Conservation (phyloP, 192 early-diverging fungal species). For the Podila horticola region DNA sequence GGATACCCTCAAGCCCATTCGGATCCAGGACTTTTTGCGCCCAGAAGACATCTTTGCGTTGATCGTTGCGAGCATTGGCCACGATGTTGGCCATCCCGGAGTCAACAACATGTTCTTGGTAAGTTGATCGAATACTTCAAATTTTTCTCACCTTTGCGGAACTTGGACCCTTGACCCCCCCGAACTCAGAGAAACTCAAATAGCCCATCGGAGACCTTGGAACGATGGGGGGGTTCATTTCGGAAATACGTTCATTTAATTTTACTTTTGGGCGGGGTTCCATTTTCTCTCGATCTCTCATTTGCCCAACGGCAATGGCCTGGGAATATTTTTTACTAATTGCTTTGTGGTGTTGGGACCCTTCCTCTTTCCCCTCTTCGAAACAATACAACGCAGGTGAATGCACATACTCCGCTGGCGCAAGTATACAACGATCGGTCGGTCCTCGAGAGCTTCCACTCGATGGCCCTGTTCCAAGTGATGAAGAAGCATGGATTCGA, state of each 20-base stretch:
- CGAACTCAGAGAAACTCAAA: too few relatives aligned
- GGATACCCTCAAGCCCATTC: conserved; percentile 34
- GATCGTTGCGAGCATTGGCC: conserved; percentile 79
- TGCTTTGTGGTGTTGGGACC: neutral
- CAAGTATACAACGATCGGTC: conserved; percentile 93
- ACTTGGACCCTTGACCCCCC: too few relatives aligned
- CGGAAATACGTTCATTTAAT: too few relatives aligned
- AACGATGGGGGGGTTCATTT: too few relatives aligned
- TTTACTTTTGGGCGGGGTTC: too few relatives aligned
- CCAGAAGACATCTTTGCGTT: conserved; percentile 77
- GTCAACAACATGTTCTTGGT: conserved; percentile 95
- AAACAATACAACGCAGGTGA: conserved; percentile 56
- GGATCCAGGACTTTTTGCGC: conserved; percentile 58
- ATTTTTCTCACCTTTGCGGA: neutral
- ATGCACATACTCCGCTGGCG: conserved; percentile 83
- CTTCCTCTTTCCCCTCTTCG: neutral
- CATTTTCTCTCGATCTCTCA: neutral
- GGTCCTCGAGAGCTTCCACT: conserved; percentile 95
- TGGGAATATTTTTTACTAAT: neutral
- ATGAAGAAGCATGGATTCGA: conserved; percentile 69
- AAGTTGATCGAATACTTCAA: conserved; percentile 7
- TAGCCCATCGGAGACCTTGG: too few relatives aligned
- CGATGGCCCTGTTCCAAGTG: conserved; percentile 74
- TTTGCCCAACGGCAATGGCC: neutral
- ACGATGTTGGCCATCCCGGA: conserved; percentile 92